phyloP scores from a whole-genome alignment of 2,329 filamentous ascomycete genomes.

The Monilinia vaccinii-corymbosi region DNA sequence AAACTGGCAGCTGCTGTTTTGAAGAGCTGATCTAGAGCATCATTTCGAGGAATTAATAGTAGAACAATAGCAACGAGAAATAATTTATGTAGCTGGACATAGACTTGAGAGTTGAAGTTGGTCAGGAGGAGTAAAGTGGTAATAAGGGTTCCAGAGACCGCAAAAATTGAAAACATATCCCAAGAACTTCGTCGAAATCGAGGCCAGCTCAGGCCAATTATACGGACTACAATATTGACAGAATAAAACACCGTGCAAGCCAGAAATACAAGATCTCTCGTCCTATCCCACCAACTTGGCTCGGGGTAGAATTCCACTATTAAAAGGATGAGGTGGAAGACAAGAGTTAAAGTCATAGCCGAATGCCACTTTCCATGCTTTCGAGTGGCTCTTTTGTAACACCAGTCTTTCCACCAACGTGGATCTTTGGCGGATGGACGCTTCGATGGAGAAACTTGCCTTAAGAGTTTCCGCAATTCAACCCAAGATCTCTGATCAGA shows the following conservation, averaged over 20 bases:
- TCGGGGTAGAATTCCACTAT: conserved; percentile 80
- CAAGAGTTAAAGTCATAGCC: conserved; percentile 67
- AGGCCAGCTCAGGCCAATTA: conserved; percentile 83
- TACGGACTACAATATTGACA: conserved; percentile 71
- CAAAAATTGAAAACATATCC: conserved; percentile 81
- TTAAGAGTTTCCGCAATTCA: conserved; percentile 81
- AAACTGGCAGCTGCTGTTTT: conserved; percentile 95
- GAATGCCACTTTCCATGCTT: conserved; percentile 91
- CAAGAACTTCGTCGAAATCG: conserved; percentile 89
- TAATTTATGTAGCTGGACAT: conserved; percentile 81
- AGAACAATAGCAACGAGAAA: conserved; percentile 86
- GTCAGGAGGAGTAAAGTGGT: conserved; percentile 72
- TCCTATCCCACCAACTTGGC: conserved; percentile 57
- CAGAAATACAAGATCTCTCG: conserved; percentile 71
- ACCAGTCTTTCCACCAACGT: conserved; percentile 81
- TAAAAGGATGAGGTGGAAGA: conserved; percentile 75
- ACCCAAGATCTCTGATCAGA: conserved; percentile 96
- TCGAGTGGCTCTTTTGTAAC: conserved; percentile 85
- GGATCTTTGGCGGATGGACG: conserved; percentile 72
- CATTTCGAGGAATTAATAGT: conserved; percentile 88
- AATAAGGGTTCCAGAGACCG: conserved; percentile 70
- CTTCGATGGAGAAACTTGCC: conserved; percentile 91
- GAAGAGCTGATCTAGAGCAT: conserved; percentile 95
- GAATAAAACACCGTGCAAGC: conserved; percentile 74
- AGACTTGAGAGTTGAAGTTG: conserved; percentile 47